A percentile compares a stretch with the other conserved stretches of the same genome.
phyloP scores from a whole-genome alignment of 441 rosid species.

The Adansonia madagascariensis region DNA sequence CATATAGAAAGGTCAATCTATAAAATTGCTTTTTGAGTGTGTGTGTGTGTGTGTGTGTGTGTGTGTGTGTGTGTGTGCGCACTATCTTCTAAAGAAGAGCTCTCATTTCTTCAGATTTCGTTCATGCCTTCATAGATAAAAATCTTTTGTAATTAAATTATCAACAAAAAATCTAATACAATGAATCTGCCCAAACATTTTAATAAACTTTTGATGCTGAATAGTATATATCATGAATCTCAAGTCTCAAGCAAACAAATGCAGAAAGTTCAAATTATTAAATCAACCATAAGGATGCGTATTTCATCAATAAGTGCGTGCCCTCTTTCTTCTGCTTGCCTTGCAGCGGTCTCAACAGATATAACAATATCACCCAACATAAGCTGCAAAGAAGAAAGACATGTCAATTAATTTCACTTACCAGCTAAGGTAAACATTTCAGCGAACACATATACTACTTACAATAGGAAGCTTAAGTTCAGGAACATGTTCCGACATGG shows the following conservation, averaged over 20 bases:
- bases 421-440: conserved; percentile 14
- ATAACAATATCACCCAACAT: conserved; percentile 94
- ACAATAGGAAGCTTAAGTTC: conserved; percentile 79
- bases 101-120: neutral
- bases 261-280: conserved; percentile 18
- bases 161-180: conserved; percentile 9
- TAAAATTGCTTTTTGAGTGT: conserved; percentile 8
- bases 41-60: conserved; percentile 13
- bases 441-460: conserved; percentile 25
- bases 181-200: neutral
- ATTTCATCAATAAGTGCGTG: conserved; percentile 87
- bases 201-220: too few species aligned
- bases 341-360: conserved; percentile 88
- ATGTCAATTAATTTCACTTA: conserved; percentile 10
- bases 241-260: conserved; percentile 20
- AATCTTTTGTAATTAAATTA: neutral
- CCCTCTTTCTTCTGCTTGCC: conserved; percentile 88
- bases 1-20: conserved; percentile 13
- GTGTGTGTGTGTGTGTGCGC: neutral
- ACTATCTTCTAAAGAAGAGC: conserved; percentile 10
- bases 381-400: conserved; percentile 55
- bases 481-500: conserved; percentile 85
- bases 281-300: conserved; percentile 84
- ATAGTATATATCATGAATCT: neutral
- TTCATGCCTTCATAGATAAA: neutral